A percentile compares a stretch with the other conserved stretches of the same genome.
These are phyloP conservation scores for Boletus sp. DNA, from an alignment of 1,284 basidiomycete species.

Conservation along the genomic window DNA sequence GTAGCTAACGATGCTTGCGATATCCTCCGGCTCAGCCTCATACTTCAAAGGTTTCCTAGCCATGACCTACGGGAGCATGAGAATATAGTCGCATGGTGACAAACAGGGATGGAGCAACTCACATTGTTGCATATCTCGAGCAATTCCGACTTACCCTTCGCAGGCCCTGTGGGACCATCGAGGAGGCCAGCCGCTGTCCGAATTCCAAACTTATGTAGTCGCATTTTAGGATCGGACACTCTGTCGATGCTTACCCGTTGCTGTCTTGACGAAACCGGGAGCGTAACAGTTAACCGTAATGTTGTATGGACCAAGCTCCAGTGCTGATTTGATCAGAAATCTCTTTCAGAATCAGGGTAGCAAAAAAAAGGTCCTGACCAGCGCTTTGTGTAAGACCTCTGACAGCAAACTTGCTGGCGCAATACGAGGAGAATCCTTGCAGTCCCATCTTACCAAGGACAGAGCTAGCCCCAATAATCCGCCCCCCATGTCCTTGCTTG, in stretches of 20 bases:
- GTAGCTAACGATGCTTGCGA: constrained; percentile 21
- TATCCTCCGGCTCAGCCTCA: constrained; percentile 12
- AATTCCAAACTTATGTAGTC: no score
- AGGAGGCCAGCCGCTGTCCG: not conserved
- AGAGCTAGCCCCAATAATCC: constrained; percentile 37
- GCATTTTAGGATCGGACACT: no score
- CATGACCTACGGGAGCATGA: not conserved
- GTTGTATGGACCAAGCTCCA: constrained; percentile 30
- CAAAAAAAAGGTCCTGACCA: constrained; percentile 9
- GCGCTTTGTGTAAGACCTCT: constrained; percentile 29
- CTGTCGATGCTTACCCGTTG: no score
- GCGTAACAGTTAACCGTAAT: no score
- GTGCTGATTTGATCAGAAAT: constrained; percentile 8
- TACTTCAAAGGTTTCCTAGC: not conserved
- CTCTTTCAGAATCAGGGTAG: no score
- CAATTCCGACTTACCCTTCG: no score
- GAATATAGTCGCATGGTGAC: not conserved
- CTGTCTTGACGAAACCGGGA: no score
- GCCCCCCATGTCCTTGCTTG: constrained; percentile 36
- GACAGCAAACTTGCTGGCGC: constrained; percentile 34
- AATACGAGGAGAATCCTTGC: constrained; percentile 9
- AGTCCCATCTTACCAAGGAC: constrained; percentile 18
- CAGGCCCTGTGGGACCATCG: no score
- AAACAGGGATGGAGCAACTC: not conserved
- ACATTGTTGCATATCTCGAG: not conserved